Evolutionary conservation across 208 protist species (phyloP).

Genomic region (Crithidia fasciculata): DNA sequence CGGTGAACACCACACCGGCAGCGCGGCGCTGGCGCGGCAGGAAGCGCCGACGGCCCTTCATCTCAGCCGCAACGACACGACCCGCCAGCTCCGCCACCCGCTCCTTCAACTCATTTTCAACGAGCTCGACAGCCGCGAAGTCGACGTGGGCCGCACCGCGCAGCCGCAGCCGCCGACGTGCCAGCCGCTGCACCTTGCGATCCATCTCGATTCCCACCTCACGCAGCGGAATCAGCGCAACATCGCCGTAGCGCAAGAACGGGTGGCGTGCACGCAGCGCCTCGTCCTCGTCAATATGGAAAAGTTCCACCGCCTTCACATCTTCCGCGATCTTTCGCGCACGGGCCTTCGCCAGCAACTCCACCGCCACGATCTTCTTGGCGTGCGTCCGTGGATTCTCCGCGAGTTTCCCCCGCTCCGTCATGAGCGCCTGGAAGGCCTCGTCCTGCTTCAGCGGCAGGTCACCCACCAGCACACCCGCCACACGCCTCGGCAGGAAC

Average conservation of each 20-base stretch:
- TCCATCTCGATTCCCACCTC: no score
- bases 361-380: constrained; percentile 4
- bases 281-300: constrained; percentile 60
- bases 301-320: constrained; percentile 42
- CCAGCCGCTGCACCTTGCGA: no score
- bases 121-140: no score
- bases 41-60: constrained; percentile 44
- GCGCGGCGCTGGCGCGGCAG: constrained; percentile 30
- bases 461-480: constrained; percentile 47
- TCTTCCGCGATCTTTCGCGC: constrained; percentile 33
- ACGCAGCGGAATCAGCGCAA: no score
- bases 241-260: constrained; percentile 30
- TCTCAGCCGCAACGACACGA: constrained; percentile 22
- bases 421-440: constrained; percentile 28
- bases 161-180: no score
- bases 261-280: constrained; percentile 69
- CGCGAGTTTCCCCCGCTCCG: constrained; percentile 31
- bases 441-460: constrained; percentile 42
- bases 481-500: constrained; percentile 50
- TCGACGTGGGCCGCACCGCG: background rate
- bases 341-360: constrained; percentile 25
- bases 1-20: constrained; percentile 32
- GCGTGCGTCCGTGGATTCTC: constrained; percentile 28
- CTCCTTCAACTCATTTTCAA: background rate
- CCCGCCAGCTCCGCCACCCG: constrained; percentile 31